phyloP scores from a whole-genome alignment of 73 alveolate species.

The Symbiodinium pilosum region DNA sequence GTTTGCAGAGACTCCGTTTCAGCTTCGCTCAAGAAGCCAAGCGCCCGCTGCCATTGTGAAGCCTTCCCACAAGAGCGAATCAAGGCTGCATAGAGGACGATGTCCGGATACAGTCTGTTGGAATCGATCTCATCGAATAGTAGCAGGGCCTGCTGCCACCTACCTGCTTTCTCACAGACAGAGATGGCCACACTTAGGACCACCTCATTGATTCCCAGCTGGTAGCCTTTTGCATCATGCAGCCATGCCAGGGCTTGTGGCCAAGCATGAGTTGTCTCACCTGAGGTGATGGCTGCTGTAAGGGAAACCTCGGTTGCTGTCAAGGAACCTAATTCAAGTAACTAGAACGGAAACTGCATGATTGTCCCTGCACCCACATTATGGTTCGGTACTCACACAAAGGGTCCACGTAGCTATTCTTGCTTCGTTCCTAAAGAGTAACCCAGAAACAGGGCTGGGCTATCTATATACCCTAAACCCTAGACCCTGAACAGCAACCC shows the following conservation, averaged over 20 bases:
- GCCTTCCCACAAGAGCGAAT: neutral
- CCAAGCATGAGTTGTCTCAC: neutral
- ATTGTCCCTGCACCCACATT: too few species aligned
- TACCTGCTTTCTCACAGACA: neutral
- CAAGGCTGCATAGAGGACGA: neutral
- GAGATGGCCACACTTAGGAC: neutral
- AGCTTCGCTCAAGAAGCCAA: neutral
- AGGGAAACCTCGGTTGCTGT: neutral
- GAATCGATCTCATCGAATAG: neutral
- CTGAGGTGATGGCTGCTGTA: neutral
- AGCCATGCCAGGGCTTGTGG: neutral
- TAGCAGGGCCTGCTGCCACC: neutral
- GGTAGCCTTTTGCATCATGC: neutral
- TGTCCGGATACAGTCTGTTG: neutral
- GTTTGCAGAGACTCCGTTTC: neutral
- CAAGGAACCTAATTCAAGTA: too few species aligned
- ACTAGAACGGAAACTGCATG: too few species aligned
- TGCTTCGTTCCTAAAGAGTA: too few species aligned
- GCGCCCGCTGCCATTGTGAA: neutral
- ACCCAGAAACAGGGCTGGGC: too few species aligned
- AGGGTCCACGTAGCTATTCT: too few species aligned
- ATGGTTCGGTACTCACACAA: too few species aligned
- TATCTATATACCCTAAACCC: too few species aligned
- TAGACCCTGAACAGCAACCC: too few species aligned
- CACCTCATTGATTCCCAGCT: neutral